Evolutionary conservation across 495 filamentous ascomycete genomes (phyloP).

Genomic region (Choiromyces venosus): DNA sequence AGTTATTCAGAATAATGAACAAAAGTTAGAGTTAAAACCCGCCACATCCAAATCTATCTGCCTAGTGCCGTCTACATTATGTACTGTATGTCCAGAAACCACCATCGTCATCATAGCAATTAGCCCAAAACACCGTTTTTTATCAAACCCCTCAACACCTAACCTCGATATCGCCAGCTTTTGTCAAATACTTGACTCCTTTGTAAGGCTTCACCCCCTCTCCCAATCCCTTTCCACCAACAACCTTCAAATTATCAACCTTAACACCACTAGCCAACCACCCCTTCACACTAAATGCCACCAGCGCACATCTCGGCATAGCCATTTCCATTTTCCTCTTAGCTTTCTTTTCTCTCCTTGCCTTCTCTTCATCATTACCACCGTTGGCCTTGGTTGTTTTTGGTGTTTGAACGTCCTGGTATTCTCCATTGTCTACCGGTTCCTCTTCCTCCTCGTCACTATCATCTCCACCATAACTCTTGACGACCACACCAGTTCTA

Average conservation of each 20-base stretch:
- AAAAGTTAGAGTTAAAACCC: not conserved
- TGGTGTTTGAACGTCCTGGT: constrained; percentile 55
- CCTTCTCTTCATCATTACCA: constrained; percentile 45
- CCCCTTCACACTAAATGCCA: constrained; percentile 87
- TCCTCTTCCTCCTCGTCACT: constrained; percentile 47
- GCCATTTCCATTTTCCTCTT: constrained; percentile 61
- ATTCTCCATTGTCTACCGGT: constrained; percentile 42
- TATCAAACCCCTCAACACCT: constrained; percentile 51
- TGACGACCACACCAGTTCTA: constrained; percentile 38
- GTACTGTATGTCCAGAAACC: not conserved
- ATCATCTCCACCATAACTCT: constrained; percentile 52
- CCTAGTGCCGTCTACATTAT: not conserved
- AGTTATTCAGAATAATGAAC: not conserved
- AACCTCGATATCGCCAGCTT: constrained; percentile 76
- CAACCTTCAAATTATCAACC: constrained; percentile 81
- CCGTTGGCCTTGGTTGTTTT: constrained; percentile 41
- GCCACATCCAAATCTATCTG: not conserved
- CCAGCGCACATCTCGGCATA: constrained; percentile 82
- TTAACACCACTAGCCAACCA: constrained; percentile 93
- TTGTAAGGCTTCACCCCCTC: constrained; percentile 92
- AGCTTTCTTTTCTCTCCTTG: constrained; percentile 47
- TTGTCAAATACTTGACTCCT: constrained; percentile 95
- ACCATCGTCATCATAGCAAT: not conserved
- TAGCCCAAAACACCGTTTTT: constrained; percentile 1
- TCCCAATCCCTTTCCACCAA: constrained; percentile 77